Percentiles rank a stretch among this genome's conserved stretches.
These are phyloP conservation scores for Luvunga scandens DNA, from an alignment of 345 rosid genomes.

Conservation along the genomic window DNA sequence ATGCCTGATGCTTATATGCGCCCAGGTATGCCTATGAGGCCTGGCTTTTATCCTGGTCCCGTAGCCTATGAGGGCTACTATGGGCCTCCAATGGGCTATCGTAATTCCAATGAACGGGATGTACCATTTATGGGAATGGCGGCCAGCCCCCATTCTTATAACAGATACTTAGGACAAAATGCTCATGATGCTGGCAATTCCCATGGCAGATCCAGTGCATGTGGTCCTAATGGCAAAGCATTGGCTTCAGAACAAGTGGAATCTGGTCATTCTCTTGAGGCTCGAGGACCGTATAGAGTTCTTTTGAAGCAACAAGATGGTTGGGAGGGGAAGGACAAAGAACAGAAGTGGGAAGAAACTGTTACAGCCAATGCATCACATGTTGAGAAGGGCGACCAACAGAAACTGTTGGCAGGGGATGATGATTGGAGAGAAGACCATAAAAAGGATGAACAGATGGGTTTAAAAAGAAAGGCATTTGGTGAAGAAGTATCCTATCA, in stretches of 20 bases:
- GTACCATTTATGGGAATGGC: conserved; percentile 69
- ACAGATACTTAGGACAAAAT: conserved; percentile 51
- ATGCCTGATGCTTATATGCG: conserved; percentile 70
- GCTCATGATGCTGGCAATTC: conserved; percentile 47
- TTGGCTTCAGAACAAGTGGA: conserved; percentile 50
- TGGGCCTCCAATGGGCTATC: conserved; percentile 84
- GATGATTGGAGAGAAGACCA: conserved; percentile 43
- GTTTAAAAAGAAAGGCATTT: conserved; percentile 24
- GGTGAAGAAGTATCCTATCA: conserved; percentile 33
- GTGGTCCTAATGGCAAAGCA: conserved; percentile 44
- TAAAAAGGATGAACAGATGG: conserved; percentile 32
- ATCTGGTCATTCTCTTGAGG: conserved; percentile 52
- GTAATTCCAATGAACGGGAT: conserved; percentile 68
- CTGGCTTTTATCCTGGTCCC: conserved; percentile 82
- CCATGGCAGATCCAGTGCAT: conserved; percentile 54
- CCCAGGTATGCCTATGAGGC: conserved; percentile 85
- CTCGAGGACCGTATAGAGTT: conserved; percentile 61
- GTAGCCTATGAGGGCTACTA: conserved; percentile 71
- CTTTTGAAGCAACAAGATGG: conserved; percentile 75
- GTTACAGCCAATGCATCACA: conserved; percentile 22
- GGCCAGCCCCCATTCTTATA: conserved; percentile 54
- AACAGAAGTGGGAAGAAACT: conserved; percentile 47
- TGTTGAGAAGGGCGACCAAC: conserved; percentile 40
- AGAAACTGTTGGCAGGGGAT: conserved; percentile 42
- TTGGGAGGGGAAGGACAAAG: conserved; percentile 56